Evolutionary conservation across 768 basidiomycete species (phyloP).

Genomic region (Pulveroboletus sp.): DNA sequence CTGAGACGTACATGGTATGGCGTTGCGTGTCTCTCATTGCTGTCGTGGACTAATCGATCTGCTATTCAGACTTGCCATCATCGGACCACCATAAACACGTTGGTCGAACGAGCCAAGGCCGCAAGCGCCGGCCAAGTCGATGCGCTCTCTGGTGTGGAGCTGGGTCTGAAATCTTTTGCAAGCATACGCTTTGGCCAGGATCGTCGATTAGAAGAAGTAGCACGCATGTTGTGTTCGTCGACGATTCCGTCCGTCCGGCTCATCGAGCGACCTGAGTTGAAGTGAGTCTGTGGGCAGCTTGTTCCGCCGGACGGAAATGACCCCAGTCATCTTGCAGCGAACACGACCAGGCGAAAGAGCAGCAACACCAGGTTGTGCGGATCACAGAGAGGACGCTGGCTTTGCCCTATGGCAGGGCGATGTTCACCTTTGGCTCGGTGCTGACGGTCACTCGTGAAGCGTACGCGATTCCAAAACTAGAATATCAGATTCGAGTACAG

Average conservation of each 20-base stretch:
- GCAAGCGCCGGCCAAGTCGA: conserved; percentile 53
- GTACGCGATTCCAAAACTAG: conserved; percentile 74
- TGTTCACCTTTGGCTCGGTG: conserved; percentile 88
- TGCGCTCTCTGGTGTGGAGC: conserved; percentile 63
- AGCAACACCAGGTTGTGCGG: conserved; percentile 74
- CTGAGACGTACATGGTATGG: conserved; percentile 31
- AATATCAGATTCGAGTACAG: conserved; percentile 68
- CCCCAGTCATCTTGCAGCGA: conserved; percentile 50
- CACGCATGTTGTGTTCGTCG: conserved; percentile 84
- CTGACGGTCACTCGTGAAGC: conserved; percentile 71
- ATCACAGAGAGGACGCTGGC: conserved; percentile 88
- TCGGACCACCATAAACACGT: conserved; percentile 47
- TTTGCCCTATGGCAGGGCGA: conserved; percentile 81
- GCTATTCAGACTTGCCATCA: conserved; percentile 43
- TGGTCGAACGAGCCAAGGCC: conserved; percentile 46
- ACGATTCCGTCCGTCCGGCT: conserved; percentile 59
- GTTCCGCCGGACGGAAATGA: not conserved
- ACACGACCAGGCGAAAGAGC: conserved; percentile 80
- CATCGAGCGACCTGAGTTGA: conserved; percentile 65
- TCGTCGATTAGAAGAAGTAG: conserved; percentile 84
- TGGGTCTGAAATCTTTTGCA: conserved; percentile 68
- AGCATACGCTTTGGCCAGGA: conserved; percentile 89
- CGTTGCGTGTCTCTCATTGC: not conserved
- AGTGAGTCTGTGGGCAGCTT: conserved; percentile 39
- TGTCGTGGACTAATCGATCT: conserved; percentile 7